Conservation (phyloP, 108 stramenopile species). For the Fistulifera solaris region DNA sequence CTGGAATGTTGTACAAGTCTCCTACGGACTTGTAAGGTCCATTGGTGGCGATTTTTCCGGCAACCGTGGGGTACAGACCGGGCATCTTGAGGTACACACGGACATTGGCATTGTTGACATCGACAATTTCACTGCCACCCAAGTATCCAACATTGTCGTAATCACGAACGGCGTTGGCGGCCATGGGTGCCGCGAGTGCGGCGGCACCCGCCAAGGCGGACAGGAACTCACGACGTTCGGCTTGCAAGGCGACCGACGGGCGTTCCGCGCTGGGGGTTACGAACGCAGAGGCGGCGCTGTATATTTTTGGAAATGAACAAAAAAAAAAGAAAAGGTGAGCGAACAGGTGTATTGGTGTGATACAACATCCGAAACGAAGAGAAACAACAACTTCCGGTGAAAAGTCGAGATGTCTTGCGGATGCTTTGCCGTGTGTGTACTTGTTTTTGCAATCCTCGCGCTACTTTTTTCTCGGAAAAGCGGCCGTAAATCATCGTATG, state of each 20-base stretch:
- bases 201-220: conserved; percentile 64
- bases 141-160: conserved; percentile 74
- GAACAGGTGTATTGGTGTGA: not conserved
- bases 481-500: too few species aligned
- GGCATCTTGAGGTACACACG: conserved; percentile 94
- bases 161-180: conserved; percentile 75
- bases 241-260: conserved; percentile 51
- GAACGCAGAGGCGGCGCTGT: conserved; percentile 76
- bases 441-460: not conserved
- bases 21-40: conserved; percentile 91
- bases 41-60: conserved; percentile 93
- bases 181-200: conserved; percentile 43
- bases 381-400: not conserved
- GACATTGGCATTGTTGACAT: conserved; percentile 97
- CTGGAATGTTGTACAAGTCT: conserved; percentile 92
- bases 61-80: conserved; percentile 93
- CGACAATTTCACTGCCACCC: conserved; percentile 72
- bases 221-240: conserved; percentile 78
- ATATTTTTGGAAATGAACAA: conserved; percentile 7
- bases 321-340: conserved; percentile 2
- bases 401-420: not conserved
- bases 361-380: not conserved
- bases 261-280: conserved; percentile 40
- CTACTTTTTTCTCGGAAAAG: too few species aligned
- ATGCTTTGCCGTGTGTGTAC: not conserved